Base-by-base conservation (phyloP, 2,329 filamentous ascomycete genomes). In the Colletotrichum higginsianum region DNA sequence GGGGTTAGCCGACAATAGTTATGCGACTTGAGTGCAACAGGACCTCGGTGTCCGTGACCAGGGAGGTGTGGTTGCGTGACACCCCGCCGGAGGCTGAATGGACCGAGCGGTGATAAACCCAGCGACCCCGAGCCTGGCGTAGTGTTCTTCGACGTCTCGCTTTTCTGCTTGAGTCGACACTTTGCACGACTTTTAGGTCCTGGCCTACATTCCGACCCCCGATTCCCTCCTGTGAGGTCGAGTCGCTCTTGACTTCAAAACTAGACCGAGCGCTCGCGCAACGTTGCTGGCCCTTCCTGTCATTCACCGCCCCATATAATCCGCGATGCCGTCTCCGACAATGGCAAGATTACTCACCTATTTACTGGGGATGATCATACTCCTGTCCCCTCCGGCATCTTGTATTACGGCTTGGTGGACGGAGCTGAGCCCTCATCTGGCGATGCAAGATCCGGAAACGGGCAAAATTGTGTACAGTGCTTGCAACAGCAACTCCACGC, bases 331-430 rank as follows among this genome's bases (percentile, higher is more conserved):
- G 21, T 7, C 2, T 23, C 11, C 21, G 18, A 44, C 4, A 5
- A 71, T 62, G 64, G 13, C 30, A 49, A 42, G 42, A 16, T 16
- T 30, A 4, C 57, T 57, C 23, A 50, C 5, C 8, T 7, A 15
- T n/a, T 15, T 72, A 44, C 58, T 72, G 18, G 56, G 40, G 55
- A 40, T 23, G 35, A 15, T 44, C 55, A 26, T 61, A 11, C 56
- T 71, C 11, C 16, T 35, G 55, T 35, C 44, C 30, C 40, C 66
- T 5, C 76, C 46, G 74, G 82, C 58, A 78, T 78, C 44, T 77
- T 71, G 70, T 42, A 23, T 84, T 8, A 76, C 80, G 6, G 80
- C 80, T 1, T 84, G 82, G 82, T 82, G 75, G 76, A 81, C 75
- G 1, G 73, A 73, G 3, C 71, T 78, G 50, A 81, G 77, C 1